Conservation (phyloP, 176 grass and related monocot species). For the Stipa capillata region DNA sequence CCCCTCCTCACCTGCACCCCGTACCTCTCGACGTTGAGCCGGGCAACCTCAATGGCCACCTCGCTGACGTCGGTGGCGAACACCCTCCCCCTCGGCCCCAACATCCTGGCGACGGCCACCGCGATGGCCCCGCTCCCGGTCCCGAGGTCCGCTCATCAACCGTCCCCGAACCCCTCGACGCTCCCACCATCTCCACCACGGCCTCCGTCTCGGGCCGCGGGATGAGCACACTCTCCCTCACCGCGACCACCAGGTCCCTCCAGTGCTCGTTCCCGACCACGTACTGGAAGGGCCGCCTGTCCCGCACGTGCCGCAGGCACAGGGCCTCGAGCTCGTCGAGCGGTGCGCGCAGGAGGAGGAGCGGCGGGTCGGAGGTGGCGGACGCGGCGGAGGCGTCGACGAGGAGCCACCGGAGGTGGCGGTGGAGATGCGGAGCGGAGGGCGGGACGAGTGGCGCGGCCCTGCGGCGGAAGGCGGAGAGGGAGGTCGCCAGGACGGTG, state of each 20-base stretch:
- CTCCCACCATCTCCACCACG: constrained; percentile 42
- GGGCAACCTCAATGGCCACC: constrained; percentile 40
- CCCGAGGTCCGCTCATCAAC: constrained; percentile 79
- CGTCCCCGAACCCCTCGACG: constrained; percentile 39
- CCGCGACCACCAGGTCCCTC: constrained; percentile 64
- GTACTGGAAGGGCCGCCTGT: constrained; percentile 74
- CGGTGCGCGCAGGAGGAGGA: constrained; percentile 47
- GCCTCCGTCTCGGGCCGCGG: constrained; percentile 90
- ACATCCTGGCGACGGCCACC: constrained; percentile 58
- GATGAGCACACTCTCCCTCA: constrained; percentile 74
- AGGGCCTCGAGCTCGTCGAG: constrained; percentile 51
- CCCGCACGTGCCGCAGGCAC: constrained; percentile 44
- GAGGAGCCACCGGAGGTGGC: constrained; percentile 80
- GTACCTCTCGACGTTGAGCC: constrained; percentile 60
- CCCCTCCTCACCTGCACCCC: constrained; percentile 54
- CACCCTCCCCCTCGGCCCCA: constrained; percentile 41
- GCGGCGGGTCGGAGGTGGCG: neutral
- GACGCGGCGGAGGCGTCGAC: constrained; percentile 28
- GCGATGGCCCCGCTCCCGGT: constrained; percentile 83
- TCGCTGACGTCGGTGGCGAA: constrained; percentile 67
- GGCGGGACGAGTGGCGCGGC: constrained; percentile 29
- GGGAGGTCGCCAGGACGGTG: constrained; percentile 22
- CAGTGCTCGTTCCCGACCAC: constrained; percentile 94
- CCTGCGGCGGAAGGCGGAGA: constrained; percentile 52
- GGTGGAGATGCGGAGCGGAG: constrained; percentile 50